Evolutionary conservation across 306 rosid species (phyloP), one percentile per base, ranked within the genome.

Genomic region (Hippophae gyantsensis): DNA sequence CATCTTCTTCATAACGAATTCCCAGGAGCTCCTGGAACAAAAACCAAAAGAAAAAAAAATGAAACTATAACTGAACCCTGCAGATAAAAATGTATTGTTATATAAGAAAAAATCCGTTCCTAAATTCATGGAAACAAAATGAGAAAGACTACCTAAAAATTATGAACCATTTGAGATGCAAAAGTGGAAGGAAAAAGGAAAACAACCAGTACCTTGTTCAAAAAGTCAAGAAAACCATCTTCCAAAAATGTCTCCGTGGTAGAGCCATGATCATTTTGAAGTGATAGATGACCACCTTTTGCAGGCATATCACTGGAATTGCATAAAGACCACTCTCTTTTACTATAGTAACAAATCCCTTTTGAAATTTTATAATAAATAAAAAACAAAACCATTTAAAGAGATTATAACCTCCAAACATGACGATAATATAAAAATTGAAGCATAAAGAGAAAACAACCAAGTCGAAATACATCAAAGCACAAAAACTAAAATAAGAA

Each of bases 171-270:
- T 12, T 13, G 53, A 49, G 14, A 1, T 2, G 13, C n/a, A 13
- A 49, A 13, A 6, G 14, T 23, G 14, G 7, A 7, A 46, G 2
- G 7, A 49, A 12, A 11, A 49, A 13, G 12, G 11, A 9, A 52
- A 50, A 7, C 72, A 70, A 68, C 45, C 57, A 38, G 52, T 69
- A 93, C 99, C 99, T 84, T 80, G 74, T 84, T 80, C 75, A 93
- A 54, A 77, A 73, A 93, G 59, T 86, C 81, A 72, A 93, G 74
- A 75, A 93, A 93, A 53, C 97, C 99, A 66, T 76, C 81, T 71
- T 84, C 81, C 84, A 88, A 72, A 68, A 82, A 78, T 61, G 69
- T 82, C 59, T 60, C 62, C 59, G 49, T 53, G 42, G 77, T 63
- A 65, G 78, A 80, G 72, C 97, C 89, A 68, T 73, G 67, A 66